phyloP scores from a whole-genome alignment of 1,139 yeast species.

The Yamadazyma atmosphaerica region DNA sequence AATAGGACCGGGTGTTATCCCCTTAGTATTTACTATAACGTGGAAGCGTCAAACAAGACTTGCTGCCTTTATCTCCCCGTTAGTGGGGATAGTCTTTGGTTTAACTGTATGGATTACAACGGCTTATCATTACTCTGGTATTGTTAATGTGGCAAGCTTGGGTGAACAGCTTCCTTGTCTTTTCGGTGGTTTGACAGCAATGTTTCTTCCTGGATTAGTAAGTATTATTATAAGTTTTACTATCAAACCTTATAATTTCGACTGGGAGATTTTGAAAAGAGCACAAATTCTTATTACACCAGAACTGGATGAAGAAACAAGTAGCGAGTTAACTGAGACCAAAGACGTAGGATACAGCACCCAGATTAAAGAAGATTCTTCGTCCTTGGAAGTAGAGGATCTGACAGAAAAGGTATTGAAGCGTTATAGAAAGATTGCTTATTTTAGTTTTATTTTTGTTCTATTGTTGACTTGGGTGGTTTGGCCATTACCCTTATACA shows the following conservation, averaged over 20 bases:
- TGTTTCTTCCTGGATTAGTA: slow-evolving; percentile 31
- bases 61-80: slow-evolving; percentile 28
- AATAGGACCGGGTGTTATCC: slow-evolving; percentile 38
- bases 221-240: slow-evolving; percentile 27
- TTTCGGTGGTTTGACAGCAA: slow-evolving; percentile 31
- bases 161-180: slow-evolving; percentile 36
- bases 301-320: slow-evolving; percentile 9
- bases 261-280: slow-evolving; percentile 28
- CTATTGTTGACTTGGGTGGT: slow-evolving; percentile 38
- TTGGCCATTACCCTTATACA: slow-evolving; percentile 50
- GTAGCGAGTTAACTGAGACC: slow-evolving; percentile 1
- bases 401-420: slow-evolving; percentile 9
- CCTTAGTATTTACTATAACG: slow-evolving; percentile 31
- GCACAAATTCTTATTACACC: slow-evolving; percentile 22
- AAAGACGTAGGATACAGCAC: background rate
- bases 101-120: slow-evolving; percentile 27
- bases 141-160: slow-evolving; percentile 21
- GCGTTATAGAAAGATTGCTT: slow-evolving; percentile 28
- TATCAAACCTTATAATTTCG: slow-evolving; percentile 27
- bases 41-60: slow-evolving; percentile 32
- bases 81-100: slow-evolving; percentile 24
- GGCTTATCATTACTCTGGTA: slow-evolving; percentile 25
- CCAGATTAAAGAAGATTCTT: background rate
- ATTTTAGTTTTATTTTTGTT: slow-evolving; percentile 25
- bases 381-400: slow-evolving; percentile 1